Percentiles rank a stretch among this genome's conserved stretches.
These are phyloP conservation scores for Rhizopogon salebrosus DNA, from an alignment of 768 basidiomycete genomes.

Conservation along the genomic window DNA sequence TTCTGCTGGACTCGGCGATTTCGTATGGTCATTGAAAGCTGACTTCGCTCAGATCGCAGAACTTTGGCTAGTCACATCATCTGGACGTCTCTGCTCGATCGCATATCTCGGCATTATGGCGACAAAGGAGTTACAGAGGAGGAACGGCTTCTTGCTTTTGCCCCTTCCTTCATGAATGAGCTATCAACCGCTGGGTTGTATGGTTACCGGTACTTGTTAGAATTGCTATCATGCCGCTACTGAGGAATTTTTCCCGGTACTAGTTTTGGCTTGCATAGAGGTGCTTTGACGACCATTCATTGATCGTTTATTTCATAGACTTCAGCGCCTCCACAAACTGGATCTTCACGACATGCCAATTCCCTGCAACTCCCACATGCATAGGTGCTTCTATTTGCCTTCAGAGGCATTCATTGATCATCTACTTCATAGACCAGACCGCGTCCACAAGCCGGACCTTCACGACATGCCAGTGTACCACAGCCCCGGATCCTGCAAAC, in stretches of 20 bases:
- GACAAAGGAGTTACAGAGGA: background rate
- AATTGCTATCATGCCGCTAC: too few species aligned
- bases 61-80: background rate
- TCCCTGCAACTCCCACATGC: background rate
- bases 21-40: background rate
- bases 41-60: background rate
- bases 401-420: too few species aligned
- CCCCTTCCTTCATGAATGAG: background rate
- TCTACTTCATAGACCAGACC: too few species aligned
- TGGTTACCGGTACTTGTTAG: too few species aligned
- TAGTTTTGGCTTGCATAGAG: background rate
- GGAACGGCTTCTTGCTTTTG: background rate
- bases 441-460: too few species aligned
- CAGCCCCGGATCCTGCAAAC: background rate
- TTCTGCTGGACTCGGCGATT: background rate
- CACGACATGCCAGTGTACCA: too few species aligned
- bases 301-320: background rate
- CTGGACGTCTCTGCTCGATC: background rate
- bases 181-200: background rate
- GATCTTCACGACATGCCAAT: background rate
- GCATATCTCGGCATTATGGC: background rate
- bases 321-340: background rate
- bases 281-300: background rate
- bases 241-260: background rate
- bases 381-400: too few species aligned